These are phyloP conservation scores for Fusarium brachygibbosum DNA, from an alignment of 2,329 filamentous ascomycete species.

Conservation along the genomic window DNA sequence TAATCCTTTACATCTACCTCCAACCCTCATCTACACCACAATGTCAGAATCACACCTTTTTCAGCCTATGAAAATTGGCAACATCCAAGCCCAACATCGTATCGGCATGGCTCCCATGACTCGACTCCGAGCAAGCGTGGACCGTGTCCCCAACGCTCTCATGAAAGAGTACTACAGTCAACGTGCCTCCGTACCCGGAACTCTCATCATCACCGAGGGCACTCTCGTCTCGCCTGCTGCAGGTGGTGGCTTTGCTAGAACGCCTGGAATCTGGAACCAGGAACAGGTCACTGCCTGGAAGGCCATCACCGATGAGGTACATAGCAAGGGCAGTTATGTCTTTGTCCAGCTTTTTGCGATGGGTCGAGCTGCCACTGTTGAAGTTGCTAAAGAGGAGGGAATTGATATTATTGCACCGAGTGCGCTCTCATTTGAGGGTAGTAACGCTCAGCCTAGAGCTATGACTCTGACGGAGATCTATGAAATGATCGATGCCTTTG, in stretches of 20 bases:
- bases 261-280: conserved; percentile 70
- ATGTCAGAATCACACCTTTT: conserved; percentile 55
- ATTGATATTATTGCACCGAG: conserved; percentile 48
- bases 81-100: conserved; percentile 57
- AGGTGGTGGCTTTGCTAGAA: conserved; percentile 55
- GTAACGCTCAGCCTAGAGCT: conserved; percentile 67
- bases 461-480: conserved; percentile 76
- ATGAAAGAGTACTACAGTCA: conserved; percentile 64
- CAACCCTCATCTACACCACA: rapidly evolving
- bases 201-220: conserved; percentile 61
- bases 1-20: rapidly evolving
- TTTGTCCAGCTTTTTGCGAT: conserved; percentile 73
- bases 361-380: conserved; percentile 65
- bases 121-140: conserved; percentile 61
- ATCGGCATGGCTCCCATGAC: conserved; percentile 71
- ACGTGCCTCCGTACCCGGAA: conserved; percentile 58
- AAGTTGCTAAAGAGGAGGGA: conserved; percentile 47
- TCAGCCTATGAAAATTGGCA: conserved; percentile 59
- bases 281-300: conserved; percentile 72
- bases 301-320: conserved; percentile 72
- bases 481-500: conserved; percentile 69
- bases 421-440: conserved; percentile 57
- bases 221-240: conserved; percentile 57
- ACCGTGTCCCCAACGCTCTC: conserved; percentile 45
- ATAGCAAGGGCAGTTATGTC: conserved; percentile 71